Evolutionary conservation across 768 basidiomycete species (phyloP).

Genomic region (Kwoniella sp.): DNA sequence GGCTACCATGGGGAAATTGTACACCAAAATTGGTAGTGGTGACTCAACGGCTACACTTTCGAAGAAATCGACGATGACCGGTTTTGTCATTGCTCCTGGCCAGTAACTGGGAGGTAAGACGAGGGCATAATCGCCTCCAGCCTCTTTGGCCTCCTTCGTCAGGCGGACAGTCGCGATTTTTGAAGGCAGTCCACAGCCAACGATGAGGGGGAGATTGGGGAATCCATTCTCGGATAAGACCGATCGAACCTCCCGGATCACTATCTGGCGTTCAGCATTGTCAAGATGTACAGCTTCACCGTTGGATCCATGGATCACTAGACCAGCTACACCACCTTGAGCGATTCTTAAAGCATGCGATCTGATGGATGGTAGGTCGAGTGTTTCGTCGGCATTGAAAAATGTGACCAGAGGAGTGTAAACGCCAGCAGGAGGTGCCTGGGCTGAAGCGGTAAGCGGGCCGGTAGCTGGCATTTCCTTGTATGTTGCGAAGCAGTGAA

Average conservation of each 20-base stretch:
- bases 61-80: constrained; percentile 28
- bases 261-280: constrained; percentile 68
- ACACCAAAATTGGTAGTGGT: constrained; percentile 72
- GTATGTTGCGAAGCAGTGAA: no score
- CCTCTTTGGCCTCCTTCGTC: constrained; percentile 69
- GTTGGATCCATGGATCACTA: constrained; percentile 24
- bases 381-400: constrained; percentile 65
- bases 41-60: constrained; percentile 64
- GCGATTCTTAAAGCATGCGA: constrained; percentile 73
- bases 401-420: constrained; percentile 77
- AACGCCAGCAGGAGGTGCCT: constrained; percentile 61
- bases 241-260: constrained; percentile 66
- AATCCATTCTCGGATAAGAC: constrained; percentile 72
- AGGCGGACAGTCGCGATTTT: constrained; percentile 71
- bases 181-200: constrained; percentile 75
- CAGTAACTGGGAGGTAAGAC: constrained; percentile 57
- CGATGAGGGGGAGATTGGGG: constrained; percentile 67
- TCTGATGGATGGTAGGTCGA: constrained; percentile 66
- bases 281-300: constrained; percentile 54
- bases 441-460: background rate
- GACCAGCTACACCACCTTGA: constrained; percentile 68
- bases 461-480: background rate
- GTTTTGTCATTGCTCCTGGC: constrained; percentile 62
- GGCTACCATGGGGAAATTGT: constrained; percentile 70
- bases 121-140: constrained; percentile 70